phyloP scores from a whole-genome alignment of 176 grass and related monocot species.

The Avena sativa region DNA sequence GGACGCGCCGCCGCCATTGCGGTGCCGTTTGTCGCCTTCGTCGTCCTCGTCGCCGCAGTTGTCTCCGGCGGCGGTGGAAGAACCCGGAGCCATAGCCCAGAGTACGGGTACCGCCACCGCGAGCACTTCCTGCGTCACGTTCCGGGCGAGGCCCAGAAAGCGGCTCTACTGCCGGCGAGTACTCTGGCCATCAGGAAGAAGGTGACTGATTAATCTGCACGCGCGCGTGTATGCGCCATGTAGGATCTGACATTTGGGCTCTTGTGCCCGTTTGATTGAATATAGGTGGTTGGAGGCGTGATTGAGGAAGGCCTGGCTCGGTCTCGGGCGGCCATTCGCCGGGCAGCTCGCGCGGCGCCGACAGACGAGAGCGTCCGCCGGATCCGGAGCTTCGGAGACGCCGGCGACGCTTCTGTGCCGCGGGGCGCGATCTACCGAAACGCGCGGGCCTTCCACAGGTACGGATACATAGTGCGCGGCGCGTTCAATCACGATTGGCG shows the following conservation, averaged over 20 bases:
- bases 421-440: slow-evolving; percentile 86
- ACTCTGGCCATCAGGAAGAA: background rate
- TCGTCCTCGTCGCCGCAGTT: slow-evolving; percentile 12
- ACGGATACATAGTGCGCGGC: background rate
- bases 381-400: slow-evolving; percentile 44
- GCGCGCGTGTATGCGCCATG: background rate
- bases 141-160: slow-evolving; percentile 23
- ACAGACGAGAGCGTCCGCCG: slow-evolving; percentile 34
- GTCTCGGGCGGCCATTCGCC: slow-evolving; percentile 60
- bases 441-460: slow-evolving; percentile 72
- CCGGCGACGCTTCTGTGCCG: slow-evolving; percentile 51
- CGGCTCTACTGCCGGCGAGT: background rate
- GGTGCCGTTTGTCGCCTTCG: slow-evolving; percentile 31
- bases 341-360: slow-evolving; percentile 39
- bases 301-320: slow-evolving; percentile 61
- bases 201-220: background rate
- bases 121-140: slow-evolving; percentile 38
- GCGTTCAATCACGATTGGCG: background rate
- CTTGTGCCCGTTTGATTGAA: background rate
- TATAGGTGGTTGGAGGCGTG: slow-evolving; percentile 36
- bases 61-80: background rate
- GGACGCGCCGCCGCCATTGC: slow-evolving; percentile 23
- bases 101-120: background rate
- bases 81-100: background rate
- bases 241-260: background rate